These are phyloP conservation scores for Paxillus rubicundulus DNA, from an alignment of 768 basidiomycete species.

Conservation along the genomic window DNA sequence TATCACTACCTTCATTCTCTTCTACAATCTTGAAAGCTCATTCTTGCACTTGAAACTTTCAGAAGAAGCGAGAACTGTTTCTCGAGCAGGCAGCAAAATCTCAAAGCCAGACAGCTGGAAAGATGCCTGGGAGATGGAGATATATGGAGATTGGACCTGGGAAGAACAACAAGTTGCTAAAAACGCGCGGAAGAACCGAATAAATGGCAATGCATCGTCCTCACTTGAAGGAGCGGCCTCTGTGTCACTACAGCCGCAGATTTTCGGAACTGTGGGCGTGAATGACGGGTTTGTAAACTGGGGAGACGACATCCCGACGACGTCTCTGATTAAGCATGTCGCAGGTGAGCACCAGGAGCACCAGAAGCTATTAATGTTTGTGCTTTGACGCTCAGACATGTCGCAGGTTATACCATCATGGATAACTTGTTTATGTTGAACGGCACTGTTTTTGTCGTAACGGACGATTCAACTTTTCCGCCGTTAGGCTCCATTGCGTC, in stretches of 20 bases:
- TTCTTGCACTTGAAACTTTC: slow-evolving; percentile 50
- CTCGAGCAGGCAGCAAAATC: not conserved
- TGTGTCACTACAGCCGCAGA: slow-evolving; percentile 20
- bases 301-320: slow-evolving; percentile 53
- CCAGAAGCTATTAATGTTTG: not conserved
- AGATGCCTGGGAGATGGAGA: slow-evolving; percentile 53
- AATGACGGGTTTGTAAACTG: slow-evolving; percentile 57
- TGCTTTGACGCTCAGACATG: slow-evolving; percentile 1
- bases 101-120: slow-evolving; percentile 40
- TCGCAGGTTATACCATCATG: slow-evolving; percentile 75
- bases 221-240: slow-evolving; percentile 29
- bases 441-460: slow-evolving; percentile 71
- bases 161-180: slow-evolving; percentile 58
- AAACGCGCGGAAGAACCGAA: slow-evolving; percentile 48
- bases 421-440: slow-evolving; percentile 79
- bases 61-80: slow-evolving; percentile 32
- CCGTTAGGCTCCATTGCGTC: slow-evolving; percentile 48
- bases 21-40: slow-evolving; percentile 72
- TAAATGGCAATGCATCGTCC: slow-evolving; percentile 39
- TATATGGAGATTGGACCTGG: slow-evolving; percentile 72
- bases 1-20: slow-evolving; percentile 61
- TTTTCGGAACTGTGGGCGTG: slow-evolving; percentile 33
- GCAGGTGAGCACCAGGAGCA: slow-evolving; percentile 47
- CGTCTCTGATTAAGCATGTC: slow-evolving; percentile 58
- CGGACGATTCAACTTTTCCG: slow-evolving; percentile 65